Evolutionary conservation across 164 flowering plant species (phyloP).

Genomic region (Annona squamosa): DNA sequence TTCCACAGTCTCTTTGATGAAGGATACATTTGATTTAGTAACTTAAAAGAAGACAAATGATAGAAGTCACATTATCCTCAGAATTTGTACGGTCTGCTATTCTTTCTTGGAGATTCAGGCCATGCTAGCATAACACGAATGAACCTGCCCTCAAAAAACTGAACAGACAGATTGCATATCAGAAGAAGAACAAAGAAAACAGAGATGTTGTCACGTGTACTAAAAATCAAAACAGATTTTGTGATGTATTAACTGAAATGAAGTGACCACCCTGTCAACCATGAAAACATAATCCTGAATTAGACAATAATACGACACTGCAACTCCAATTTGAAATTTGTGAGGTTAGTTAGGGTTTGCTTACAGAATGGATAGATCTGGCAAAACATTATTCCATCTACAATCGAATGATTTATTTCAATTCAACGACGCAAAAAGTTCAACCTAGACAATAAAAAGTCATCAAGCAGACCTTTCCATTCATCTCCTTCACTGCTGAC

Average conservation of each 20-base stretch:
- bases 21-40: not conserved
- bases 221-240: too few species aligned
- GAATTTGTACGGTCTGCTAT: slow-evolving; percentile 21
- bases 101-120: slow-evolving; percentile 26
- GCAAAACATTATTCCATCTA: not conserved
- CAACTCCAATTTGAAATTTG: not conserved
- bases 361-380: not conserved
- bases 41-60: not conserved
- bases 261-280: too few species aligned
- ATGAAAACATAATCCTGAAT: too few species aligned
- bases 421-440: not conserved
- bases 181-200: not conserved
- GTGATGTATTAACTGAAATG: too few species aligned
- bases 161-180: slow-evolving; percentile 7
- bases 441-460: not conserved
- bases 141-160: slow-evolving; percentile 40
- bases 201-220: too few species aligned
- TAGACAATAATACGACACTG: too few species aligned
- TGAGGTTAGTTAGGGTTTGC: not conserved
- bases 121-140: slow-evolving; percentile 28
- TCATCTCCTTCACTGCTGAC: slow-evolving; percentile 30
- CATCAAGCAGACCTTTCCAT: slow-evolving; percentile 26
- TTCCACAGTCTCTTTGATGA: not conserved
- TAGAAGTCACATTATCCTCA: slow-evolving; percentile 6
- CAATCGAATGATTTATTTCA: not conserved